Conservation (phyloP, 2,329 filamentous ascomycete genomes). For the Zalaria sp. region DNA sequence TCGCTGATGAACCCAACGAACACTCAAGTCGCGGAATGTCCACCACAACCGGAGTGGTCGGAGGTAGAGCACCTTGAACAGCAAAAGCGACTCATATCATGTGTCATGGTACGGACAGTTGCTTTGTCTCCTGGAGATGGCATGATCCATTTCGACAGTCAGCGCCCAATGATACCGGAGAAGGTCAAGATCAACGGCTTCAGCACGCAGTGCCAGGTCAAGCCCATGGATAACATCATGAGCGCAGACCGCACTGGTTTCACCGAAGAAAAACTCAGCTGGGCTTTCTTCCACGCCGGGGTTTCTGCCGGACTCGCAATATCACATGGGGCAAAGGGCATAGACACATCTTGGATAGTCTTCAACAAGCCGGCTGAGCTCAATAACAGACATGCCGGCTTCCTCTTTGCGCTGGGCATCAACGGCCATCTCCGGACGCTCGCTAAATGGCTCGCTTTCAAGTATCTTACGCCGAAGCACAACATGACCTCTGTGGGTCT, state of each 20-base stretch:
- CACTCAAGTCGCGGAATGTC: constrained; percentile 63
- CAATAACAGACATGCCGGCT: constrained; percentile 91
- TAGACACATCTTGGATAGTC: constrained; percentile 96
- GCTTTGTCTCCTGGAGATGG: constrained; percentile 79
- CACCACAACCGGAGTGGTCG: constrained; percentile 60
- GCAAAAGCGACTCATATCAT: constrained; percentile 80
- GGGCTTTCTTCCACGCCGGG: constrained; percentile 97
- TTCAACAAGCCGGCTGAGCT: constrained; percentile 93
- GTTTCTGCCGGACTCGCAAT: constrained; percentile 88
- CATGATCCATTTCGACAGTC: constrained; percentile 75
- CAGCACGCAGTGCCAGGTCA: constrained; percentile 81
- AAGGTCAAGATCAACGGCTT: constrained; percentile 84
- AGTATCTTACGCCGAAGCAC: constrained; percentile 97
- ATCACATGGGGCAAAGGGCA: constrained; percentile 76
- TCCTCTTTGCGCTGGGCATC: constrained; percentile 76
- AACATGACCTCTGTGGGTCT: constrained; percentile 97
- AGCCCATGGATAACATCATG: constrained; percentile 80
- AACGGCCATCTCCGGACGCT: constrained; percentile 90
- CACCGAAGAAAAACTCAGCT: constrained; percentile 92
- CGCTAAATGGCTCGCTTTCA: constrained; percentile 97
- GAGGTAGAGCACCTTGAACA: constrained; percentile 82
- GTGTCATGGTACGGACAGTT: constrained; percentile 73
- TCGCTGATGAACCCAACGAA: constrained; percentile 75
- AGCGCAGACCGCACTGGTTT: constrained; percentile 81
- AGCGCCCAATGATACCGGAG: constrained; percentile 80